phyloP scores from a whole-genome alignment of 257 asterid genomes.

The Capsicum baccatum region DNA sequence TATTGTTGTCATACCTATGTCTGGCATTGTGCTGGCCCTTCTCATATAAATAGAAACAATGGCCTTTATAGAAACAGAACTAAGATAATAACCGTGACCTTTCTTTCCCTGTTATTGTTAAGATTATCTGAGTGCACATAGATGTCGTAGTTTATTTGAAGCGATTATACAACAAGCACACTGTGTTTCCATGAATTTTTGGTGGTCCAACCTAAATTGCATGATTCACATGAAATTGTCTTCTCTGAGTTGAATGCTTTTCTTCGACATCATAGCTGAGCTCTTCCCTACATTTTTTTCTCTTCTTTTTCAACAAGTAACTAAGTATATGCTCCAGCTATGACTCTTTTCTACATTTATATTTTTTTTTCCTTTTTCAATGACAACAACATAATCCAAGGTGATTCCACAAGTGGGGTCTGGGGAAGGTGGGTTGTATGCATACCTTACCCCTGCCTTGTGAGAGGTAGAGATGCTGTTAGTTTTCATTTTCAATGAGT shows the following conservation, averaged over 20 bases:
- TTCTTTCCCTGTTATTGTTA: constrained; percentile 14
- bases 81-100: constrained; percentile 16
- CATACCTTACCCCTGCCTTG: neutral
- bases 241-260: neutral
- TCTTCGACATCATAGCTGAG: constrained; percentile 1
- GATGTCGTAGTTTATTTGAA: constrained; percentile 6
- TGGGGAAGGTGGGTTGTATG: neutral
- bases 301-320: neutral
- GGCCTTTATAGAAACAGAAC: neutral
- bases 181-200: neutral
- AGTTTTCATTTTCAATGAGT: neutral
- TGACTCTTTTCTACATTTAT: neutral
- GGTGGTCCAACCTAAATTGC: constrained; percentile 12
- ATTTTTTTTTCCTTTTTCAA: neutral
- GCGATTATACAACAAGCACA: neutral
- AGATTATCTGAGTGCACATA: constrained; percentile 6
- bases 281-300: neutral
- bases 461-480: neutral
- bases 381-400: neutral
- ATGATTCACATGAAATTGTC: constrained; percentile 18
- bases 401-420: neutral
- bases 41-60: neutral
- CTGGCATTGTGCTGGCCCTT: constrained; percentile 6
- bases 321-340: constrained; percentile 5
- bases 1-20: constrained; percentile 10